Evolutionary conservation across 148 eudicot species (phyloP).

Genomic region (Fagopyrum tataricum): DNA sequence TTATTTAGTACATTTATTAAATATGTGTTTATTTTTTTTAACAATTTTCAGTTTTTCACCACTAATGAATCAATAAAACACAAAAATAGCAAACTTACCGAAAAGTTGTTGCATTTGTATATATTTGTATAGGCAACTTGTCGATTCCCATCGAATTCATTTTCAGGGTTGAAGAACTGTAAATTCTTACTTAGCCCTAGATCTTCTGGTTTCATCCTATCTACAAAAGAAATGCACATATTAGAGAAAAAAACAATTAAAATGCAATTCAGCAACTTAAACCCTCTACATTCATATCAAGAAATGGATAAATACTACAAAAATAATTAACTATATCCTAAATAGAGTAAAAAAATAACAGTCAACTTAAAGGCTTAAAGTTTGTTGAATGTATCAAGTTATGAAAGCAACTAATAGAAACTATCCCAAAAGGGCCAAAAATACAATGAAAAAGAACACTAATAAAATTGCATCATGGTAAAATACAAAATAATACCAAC

Average conservation of each 20-base stretch:
- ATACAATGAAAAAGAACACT: not conserved
- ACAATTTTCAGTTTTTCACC: too few species aligned
- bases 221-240: conserved; percentile 22
- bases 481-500: conserved; percentile 1
- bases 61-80: too few species aligned
- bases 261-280: too few species aligned
- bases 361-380: too few species aligned
- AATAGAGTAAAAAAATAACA: too few species aligned
- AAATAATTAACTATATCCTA: too few species aligned
- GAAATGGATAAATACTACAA: too few species aligned
- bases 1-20: too few species aligned
- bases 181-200: conserved; percentile 54
- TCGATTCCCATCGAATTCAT: conserved; percentile 21
- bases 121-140: conserved; percentile 58
- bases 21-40: too few species aligned
- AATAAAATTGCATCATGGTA: not conserved
- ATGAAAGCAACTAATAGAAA: not conserved
- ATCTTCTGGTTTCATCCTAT: conserved; percentile 71
- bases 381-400: not conserved
- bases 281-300: too few species aligned
- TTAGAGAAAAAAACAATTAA: too few species aligned
- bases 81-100: conserved; percentile 34
- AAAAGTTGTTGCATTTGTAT: conserved; percentile 45
- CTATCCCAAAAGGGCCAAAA: not conserved
- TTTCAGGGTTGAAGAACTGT: conserved; percentile 48